These are phyloP conservation scores for Tylopilus felleus DNA, from an alignment of 768 basidiomycete species.

Conservation along the genomic window DNA sequence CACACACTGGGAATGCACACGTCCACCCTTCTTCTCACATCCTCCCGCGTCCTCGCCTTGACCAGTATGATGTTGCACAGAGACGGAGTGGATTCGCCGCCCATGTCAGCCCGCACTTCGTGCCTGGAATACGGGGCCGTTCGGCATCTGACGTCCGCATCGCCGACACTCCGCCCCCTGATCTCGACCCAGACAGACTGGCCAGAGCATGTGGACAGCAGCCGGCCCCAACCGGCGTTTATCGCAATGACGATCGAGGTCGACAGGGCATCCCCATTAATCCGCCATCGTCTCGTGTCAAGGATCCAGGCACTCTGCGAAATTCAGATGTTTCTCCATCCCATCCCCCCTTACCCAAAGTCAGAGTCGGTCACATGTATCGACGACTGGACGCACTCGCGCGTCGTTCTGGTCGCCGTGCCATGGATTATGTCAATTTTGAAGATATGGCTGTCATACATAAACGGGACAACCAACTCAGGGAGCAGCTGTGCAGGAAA, in stretches of 20 bases:
- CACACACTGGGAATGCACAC: not conserved
- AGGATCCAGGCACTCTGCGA: not conserved
- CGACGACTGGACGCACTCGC: slow-evolving; percentile 25
- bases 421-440: slow-evolving; percentile 26
- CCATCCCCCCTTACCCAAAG: slow-evolving; percentile 17
- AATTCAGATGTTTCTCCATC: not conserved
- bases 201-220: slow-evolving; percentile 30
- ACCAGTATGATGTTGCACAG: slow-evolving; percentile 5
- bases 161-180: slow-evolving; percentile 20
- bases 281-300: not conserved
- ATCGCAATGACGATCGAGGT: slow-evolving; percentile 10
- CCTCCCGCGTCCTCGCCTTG: slow-evolving; percentile 10
- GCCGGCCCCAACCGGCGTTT: not conserved
- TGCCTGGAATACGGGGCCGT: slow-evolving; percentile 16
- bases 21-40: slow-evolving; percentile 12
- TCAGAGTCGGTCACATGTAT: slow-evolving; percentile 21
- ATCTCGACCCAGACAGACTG: slow-evolving; percentile 29
- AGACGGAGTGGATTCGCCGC: slow-evolving; percentile 16
- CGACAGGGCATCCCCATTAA: not conserved
- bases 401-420: slow-evolving; percentile 20
- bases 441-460: slow-evolving; percentile 23
- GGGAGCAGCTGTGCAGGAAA: slow-evolving; percentile 24
- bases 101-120: slow-evolving; percentile 9
- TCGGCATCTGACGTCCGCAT: slow-evolving; percentile 24
- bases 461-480: slow-evolving; percentile 18